Conservation (phyloP, 805 yeast genomes). For the Saturnispora gosingensis region DNA sequence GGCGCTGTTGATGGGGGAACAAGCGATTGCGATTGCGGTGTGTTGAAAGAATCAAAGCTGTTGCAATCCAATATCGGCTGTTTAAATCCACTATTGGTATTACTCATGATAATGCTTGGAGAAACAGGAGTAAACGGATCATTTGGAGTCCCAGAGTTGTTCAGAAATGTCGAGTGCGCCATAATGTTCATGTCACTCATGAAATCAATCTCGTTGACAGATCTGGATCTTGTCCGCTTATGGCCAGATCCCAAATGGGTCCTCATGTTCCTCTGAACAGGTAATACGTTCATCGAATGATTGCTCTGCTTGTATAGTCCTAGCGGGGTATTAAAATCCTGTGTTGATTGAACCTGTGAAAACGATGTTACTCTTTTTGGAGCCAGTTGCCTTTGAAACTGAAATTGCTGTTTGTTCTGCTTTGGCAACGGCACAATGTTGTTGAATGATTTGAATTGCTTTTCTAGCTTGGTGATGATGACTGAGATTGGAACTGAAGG, state of each 20-base stretch:
- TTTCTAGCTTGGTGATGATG: slow-evolving; percentile 11
- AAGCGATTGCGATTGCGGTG: neutral
- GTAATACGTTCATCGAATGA: neutral
- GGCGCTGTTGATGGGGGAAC: slow-evolving; percentile 1
- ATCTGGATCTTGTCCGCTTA: slow-evolving; percentile 29
- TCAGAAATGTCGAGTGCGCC: slow-evolving; percentile 3
- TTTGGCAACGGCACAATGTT: neutral
- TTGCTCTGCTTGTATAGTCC: slow-evolving; percentile 4
- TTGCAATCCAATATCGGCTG: neutral
- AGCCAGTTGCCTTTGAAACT: neutral
- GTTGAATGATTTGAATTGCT: neutral
- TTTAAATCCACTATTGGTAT: neutral
- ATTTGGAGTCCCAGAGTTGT: neutral
- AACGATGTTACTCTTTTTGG: neutral
- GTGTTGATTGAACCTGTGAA: neutral
- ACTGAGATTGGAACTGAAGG: slow-evolving; percentile 22
- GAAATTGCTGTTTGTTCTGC: slow-evolving; percentile 1
- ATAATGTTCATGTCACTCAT: slow-evolving; percentile 5
- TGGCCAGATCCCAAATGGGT: slow-evolving; percentile 19
- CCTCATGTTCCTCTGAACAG: neutral
- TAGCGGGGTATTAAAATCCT: neutral
- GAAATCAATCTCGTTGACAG: slow-evolving; percentile 24
- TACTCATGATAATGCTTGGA: slow-evolving; percentile 3
- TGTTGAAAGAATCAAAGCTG: slow-evolving; percentile 1
- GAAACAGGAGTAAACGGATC: slow-evolving; percentile 8